These are phyloP conservation scores for Liquidambar formosana DNA, from an alignment of 164 flowering plant species.

Conservation along the genomic window DNA sequence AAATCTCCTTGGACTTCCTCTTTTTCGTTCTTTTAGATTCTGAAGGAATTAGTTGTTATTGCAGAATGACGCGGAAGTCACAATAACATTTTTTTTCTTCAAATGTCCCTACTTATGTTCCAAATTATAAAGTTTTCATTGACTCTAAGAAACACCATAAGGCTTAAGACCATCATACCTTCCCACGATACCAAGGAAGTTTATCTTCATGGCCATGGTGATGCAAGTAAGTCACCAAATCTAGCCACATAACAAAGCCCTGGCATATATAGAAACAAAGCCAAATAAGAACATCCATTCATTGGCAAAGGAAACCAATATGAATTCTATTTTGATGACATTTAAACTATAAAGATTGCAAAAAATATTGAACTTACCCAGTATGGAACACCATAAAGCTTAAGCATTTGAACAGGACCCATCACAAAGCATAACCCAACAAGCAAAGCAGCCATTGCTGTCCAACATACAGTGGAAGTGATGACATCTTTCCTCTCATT, in stretches of 20 bases:
- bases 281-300: neutral
- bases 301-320: neutral
- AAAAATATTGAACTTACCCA: conserved; percentile 46
- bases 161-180: conserved; percentile 36
- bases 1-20: too few relatives aligned
- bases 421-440: conserved; percentile 48
- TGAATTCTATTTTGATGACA: neutral
- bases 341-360: neutral
- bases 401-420: conserved; percentile 75
- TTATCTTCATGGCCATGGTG: conserved; percentile 76
- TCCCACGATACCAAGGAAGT: conserved; percentile 78
- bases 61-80: too few relatives aligned
- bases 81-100: too few relatives aligned
- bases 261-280: conserved; percentile 20
- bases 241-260: conserved; percentile 71
- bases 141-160: neutral
- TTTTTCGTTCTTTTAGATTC: too few relatives aligned
- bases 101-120: too few relatives aligned
- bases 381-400: conserved; percentile 82
- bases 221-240: conserved; percentile 71
- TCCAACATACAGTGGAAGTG: conserved; percentile 80
- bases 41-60: too few relatives aligned
- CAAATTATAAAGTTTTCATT: neutral
- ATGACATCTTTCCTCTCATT: conserved; percentile 71
- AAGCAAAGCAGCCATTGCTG: conserved; percentile 72